phyloP scores from a whole-genome alignment of 2,329 filamentous ascomycete genomes.

The Hymenoscyphus infarciens region DNA sequence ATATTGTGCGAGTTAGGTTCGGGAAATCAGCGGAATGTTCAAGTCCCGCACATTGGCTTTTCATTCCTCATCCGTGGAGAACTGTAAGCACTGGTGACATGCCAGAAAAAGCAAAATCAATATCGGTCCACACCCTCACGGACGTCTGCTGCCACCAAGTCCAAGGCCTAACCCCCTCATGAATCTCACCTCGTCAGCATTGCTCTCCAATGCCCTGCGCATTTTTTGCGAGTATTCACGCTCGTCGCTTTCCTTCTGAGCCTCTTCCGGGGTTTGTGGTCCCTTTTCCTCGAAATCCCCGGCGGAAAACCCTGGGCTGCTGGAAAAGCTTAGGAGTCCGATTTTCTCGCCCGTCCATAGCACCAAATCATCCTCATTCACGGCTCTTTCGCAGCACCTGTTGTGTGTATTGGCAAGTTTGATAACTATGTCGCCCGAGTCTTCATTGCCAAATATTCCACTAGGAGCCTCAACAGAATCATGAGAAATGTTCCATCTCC shows the following conservation, averaged over 20 bases:
- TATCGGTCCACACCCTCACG: neutral
- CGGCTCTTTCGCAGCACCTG: conserved; percentile 32
- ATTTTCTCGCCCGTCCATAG: conserved; percentile 87
- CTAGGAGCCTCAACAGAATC: conserved; percentile 45
- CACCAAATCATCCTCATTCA: conserved; percentile 65
- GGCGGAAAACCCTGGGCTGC: conserved; percentile 45
- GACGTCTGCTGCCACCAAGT: conserved; percentile 13
- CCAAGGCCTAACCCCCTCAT: conserved; percentile 59
- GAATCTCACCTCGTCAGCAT: conserved; percentile 76
- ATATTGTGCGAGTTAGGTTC: too few relatives aligned
- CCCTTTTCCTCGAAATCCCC: conserved; percentile 48
- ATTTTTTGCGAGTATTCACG: conserved; percentile 65
- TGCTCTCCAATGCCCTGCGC: conserved; percentile 68
- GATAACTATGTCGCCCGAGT: conserved; percentile 66
- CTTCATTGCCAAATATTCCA: conserved; percentile 47
- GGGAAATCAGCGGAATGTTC: neutral
- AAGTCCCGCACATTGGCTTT: neutral
- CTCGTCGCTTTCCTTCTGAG: conserved; percentile 52
- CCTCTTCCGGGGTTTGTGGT: conserved; percentile 41
- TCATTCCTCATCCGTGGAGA: neutral
- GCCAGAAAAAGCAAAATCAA: conserved; percentile 6
- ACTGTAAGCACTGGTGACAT: neutral
- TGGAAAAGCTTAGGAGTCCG: conserved; percentile 66
- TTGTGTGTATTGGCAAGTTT: conserved; percentile 60
- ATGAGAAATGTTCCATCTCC: conserved; percentile 52